Conservation (phyloP, 805 yeast genomes). For the Candida ovalis region DNA sequence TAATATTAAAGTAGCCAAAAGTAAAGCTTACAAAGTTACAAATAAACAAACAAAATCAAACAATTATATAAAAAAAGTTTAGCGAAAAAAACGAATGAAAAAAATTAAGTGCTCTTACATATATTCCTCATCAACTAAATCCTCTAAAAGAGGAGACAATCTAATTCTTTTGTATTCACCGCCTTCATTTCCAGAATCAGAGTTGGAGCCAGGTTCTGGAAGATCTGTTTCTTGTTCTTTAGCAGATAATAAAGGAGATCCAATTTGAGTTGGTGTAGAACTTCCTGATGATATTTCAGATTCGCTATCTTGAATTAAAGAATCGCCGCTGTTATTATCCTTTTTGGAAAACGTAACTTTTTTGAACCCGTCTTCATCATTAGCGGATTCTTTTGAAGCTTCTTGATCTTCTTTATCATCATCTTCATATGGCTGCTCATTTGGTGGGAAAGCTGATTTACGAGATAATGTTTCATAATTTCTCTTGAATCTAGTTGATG, state of each 20-base stretch:
- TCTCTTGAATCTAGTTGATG: constrained; percentile 10
- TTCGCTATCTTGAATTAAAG: not conserved
- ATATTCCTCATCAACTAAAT: constrained; percentile 20
- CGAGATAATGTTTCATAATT: constrained; percentile 27
- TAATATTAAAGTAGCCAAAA: no score
- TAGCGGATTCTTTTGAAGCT: not conserved
- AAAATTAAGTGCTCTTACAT: not conserved
- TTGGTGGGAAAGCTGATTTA: constrained; percentile 23
- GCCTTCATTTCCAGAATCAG: not conserved
- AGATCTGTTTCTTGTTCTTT: not conserved
- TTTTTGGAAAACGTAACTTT: not conserved
- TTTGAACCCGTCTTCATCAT: not conserved
- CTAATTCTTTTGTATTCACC: constrained; percentile 7
- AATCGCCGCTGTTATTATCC: not conserved
- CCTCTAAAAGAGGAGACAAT: constrained; percentile 18
- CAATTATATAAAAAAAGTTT: not conserved
- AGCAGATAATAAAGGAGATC: not conserved
- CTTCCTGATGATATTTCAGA: not conserved
- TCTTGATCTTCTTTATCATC: constrained; percentile 5
- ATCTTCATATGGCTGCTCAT: not conserved
- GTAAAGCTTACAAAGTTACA: no score
- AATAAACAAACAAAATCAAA: no score
- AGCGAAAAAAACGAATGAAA: not conserved
- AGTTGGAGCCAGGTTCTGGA: not conserved
- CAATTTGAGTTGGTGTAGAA: not conserved